A percentile compares a stretch with the other conserved stretches of the same genome.
These are phyloP conservation scores for Monilinia vaccinii-corymbosi DNA, from an alignment of 2,329 filamentous ascomycete species.

Conservation along the genomic window DNA sequence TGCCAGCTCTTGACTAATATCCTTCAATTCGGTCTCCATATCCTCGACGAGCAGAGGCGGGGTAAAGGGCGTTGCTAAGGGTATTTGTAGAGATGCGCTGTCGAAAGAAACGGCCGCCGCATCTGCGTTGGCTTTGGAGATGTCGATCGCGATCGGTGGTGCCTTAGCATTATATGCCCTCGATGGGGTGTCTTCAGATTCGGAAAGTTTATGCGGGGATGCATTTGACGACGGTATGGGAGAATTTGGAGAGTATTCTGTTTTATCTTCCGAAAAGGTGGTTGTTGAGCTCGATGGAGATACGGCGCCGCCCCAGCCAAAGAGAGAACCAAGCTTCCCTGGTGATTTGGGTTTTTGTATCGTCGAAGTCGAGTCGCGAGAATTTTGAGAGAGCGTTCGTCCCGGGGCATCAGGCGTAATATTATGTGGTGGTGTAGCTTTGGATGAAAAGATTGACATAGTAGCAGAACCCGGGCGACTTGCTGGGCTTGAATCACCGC, in stretches of 20 bases:
- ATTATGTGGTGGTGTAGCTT: conserved; percentile 27
- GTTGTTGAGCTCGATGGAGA: conserved; percentile 50
- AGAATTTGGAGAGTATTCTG: conserved; percentile 48
- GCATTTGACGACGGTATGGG: conserved; percentile 47
- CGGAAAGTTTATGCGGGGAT: conserved; percentile 30
- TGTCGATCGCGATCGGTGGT: conserved; percentile 32
- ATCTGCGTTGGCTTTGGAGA: conserved; percentile 33
- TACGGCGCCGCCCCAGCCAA: conserved; percentile 52
- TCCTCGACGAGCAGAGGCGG: conserved; percentile 58
- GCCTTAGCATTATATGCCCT: conserved; percentile 14
- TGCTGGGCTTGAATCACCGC: conserved; percentile 23
- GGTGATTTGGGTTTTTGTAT: conserved; percentile 39
- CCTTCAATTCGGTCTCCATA: conserved; percentile 87
- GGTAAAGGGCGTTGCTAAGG: conserved; percentile 31
- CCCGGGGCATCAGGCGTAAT: conserved; percentile 18
- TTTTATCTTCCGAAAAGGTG: conserved; percentile 44
- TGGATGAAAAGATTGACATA: conserved; percentile 30
- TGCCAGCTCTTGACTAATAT: conserved; percentile 88
- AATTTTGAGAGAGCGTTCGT: conserved; percentile 23
- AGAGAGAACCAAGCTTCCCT: conserved; percentile 55
- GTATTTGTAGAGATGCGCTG: conserved; percentile 25
- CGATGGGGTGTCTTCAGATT: conserved; percentile 20
- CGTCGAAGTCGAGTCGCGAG: conserved; percentile 22
- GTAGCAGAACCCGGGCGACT: conserved; percentile 23
- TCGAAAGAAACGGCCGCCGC: conserved; percentile 29